Evolutionary conservation across 2,329 filamentous ascomycete species (phyloP), one percentile per base, ranked within the genome.

Genomic region (Atkinsonella texensis): DNA sequence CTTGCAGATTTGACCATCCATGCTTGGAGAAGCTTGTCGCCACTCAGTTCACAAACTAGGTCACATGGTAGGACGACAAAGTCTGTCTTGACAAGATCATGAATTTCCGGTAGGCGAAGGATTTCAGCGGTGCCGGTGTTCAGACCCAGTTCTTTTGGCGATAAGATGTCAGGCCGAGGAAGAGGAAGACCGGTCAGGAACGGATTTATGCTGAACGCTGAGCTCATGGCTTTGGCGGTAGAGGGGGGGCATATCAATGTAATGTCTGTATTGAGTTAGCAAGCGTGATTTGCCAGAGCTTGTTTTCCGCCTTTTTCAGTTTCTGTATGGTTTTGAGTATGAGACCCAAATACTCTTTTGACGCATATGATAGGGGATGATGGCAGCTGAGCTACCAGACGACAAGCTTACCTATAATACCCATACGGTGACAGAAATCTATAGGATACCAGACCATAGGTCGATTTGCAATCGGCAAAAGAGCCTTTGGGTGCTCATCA

Each of bases 61-160:
- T 98, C 93, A 67, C 93, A 98, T 0, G 93, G 91, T 4, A 98
- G 74, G 3, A 97, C 80, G 28, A 96, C 72, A 62, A 98, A 97
- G 68, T 98, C 89, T 12, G 83, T 81, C 50, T 80, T 89, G 59
- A 98, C 81, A 8, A 82, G 76, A n/a, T 76, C 74, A 62, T 85
- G 83, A 44, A 97, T 81, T 64, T 95, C 87, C 1, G 87, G 85
- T 9, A 95, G 75, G 10, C 90, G 81, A 49, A 98, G 79, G 18
- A 97, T 82, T 61, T 95, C 85, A 8, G 88, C 90, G 7, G 93
- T 97, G 49, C 89, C 89, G 0, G 86, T 95, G 54, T 87, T 93
- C 62, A 89, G 82, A 48, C 87, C 83, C 35, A 96, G 74, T 42
- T 79, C 83, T 59, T 75, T 71, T 1, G 91, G 91, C 1, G 89